Percentiles rank a stretch among this genome's conserved stretches.
Conservation (phyloP, 139 green algal species). For the Ettlia oleoabundans region DNA sequence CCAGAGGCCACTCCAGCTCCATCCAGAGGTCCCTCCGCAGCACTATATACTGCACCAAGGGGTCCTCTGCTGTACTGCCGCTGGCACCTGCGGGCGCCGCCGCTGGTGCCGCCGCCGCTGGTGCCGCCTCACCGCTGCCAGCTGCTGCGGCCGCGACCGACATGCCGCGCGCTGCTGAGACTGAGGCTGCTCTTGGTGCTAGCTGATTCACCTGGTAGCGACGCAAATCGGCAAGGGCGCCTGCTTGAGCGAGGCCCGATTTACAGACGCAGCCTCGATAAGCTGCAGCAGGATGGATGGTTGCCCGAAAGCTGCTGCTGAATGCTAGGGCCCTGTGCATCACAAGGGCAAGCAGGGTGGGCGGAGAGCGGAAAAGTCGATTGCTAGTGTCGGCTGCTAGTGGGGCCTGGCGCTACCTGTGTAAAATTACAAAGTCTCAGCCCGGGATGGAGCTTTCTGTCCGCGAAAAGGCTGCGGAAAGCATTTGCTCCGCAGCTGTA, state of each 20-base stretch:
- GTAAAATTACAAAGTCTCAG: too few species aligned
- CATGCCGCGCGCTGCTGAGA: background rate
- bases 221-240: too few species aligned
- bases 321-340: background rate
- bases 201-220: too few species aligned
- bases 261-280: background rate
- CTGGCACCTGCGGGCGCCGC: background rate
- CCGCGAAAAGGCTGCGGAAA: too few species aligned
- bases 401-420: too few species aligned
- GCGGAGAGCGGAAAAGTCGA: background rate
- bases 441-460: too few species aligned
- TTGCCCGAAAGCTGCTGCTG: background rate
- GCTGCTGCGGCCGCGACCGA: background rate
- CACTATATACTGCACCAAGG: slow-evolving; percentile 92
- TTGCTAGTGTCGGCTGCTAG: too few species aligned
- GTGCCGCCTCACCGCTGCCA: background rate
- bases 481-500: too few species aligned
- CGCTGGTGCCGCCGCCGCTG: background rate
- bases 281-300: background rate
- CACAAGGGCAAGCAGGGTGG: background rate
- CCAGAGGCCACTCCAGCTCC: slow-evolving; percentile 86
- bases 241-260: too few species aligned
- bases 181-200: background rate
- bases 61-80: slow-evolving; percentile 30
- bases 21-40: slow-evolving; percentile 89